Conservation (phyloP, 2,329 filamentous ascomycete genomes). For the Cladorrhinum sp. region DNA sequence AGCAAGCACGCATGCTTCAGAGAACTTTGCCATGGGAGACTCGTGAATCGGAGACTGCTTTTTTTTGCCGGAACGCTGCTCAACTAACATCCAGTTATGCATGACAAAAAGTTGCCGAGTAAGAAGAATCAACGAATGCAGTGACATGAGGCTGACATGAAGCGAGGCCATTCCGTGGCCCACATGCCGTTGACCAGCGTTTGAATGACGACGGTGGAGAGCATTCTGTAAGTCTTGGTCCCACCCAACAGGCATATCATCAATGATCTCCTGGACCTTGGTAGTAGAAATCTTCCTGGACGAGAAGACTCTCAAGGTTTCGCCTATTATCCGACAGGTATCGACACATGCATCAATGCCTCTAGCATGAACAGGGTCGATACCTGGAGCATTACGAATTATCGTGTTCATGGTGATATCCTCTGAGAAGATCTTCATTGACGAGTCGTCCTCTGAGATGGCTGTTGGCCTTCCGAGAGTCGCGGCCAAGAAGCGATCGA, state of each 20-base stretch:
- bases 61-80: slow-evolving; percentile 32
- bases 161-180: slow-evolving; percentile 57
- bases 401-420: slow-evolving; percentile 40
- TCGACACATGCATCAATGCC: slow-evolving; percentile 56
- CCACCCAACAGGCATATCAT: slow-evolving; percentile 49
- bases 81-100: slow-evolving; percentile 45
- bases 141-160: slow-evolving; percentile 60
- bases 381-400: slow-evolving; percentile 9
- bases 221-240: slow-evolving; percentile 43
- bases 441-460: slow-evolving; percentile 62
- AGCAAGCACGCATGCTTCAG: slow-evolving; percentile 49
- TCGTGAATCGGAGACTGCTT: slow-evolving; percentile 30
- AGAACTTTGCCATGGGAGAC: slow-evolving; percentile 43
- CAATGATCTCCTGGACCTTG: slow-evolving; percentile 55
- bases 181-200: slow-evolving; percentile 32
- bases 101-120: slow-evolving; percentile 63
- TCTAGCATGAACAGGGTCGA: slow-evolving; percentile 25
- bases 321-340: slow-evolving; percentile 56
- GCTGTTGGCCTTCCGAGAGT: slow-evolving; percentile 60
- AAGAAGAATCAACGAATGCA: slow-evolving; percentile 60
- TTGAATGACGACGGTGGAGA: slow-evolving; percentile 51
- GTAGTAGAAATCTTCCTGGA: slow-evolving; percentile 56
- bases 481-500: slow-evolving; percentile 62
- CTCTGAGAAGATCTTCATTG: slow-evolving; percentile 31
- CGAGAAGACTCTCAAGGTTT: slow-evolving; percentile 60